Base-by-base conservation (phyloP, 352 stramenopile genomes). In the Globisporangium perplexum region DNA sequence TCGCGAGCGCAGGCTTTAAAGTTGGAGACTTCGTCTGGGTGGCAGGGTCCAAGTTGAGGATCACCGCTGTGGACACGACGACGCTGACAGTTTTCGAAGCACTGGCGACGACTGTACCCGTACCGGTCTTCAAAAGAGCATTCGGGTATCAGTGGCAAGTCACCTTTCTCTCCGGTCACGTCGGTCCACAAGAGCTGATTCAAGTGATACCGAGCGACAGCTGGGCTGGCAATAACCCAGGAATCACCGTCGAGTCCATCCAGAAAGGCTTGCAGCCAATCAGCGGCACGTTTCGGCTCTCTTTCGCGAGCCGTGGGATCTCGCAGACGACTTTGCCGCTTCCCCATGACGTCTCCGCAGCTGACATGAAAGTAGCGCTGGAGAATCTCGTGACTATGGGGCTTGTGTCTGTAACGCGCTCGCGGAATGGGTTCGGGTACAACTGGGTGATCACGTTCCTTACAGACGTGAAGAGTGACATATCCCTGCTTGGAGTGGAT, bases 371-470 rank as follows among this genome's bases (percentile, higher is more conserved):
- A 57, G 64, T 59, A 23, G 86, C 93, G 4, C 57, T 99, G 7
- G 89, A 98, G 67, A 74, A 62, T 24, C 72, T 99, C 3, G 64
- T 86, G 42, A 94, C 88, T 0, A 77, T 98, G 53, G 79, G 86
- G 14, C 68, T 87, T 46, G 94, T 98, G 3, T 72, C 84, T 31
- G 93, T 98, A 3, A 83, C 68, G 2, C 69, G 89, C 4, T 86
- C 77, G 14, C 4, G 36, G 3, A 98, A 98, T 57, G 96, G 95
- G 35, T 98, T 97, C 66, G 96, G 96, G 1, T 96, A 89, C 71
- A 98, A 98, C 57, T 99, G 95, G 87, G 62, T 96, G 38, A 76
- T 99, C 26, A 98, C 84, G 11, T 99, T 99, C 66, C 20, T 96
- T 12, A 88, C 71, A 14, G 87, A 96, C 15, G 63, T 95, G 22